A percentile compares a stretch with the other conserved stretches of the same genome.
phyloP scores from a whole-genome alignment of 495 filamentous ascomycete species.

The Penicillium arizonense region DNA sequence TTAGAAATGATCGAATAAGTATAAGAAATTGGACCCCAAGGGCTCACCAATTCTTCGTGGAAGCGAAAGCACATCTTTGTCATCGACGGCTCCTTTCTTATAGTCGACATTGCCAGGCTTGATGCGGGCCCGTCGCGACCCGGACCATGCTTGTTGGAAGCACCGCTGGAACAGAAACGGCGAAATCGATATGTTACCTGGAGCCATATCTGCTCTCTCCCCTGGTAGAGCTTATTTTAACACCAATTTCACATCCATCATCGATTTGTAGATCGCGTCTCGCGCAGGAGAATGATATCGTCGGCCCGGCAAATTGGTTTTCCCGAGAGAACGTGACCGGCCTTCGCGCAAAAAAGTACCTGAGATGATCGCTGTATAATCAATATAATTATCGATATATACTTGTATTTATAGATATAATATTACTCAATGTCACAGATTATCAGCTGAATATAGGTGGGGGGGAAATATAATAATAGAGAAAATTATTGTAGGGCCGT shows the following conservation, averaged over 20 bases:
- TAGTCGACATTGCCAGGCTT: slow-evolving; percentile 2
- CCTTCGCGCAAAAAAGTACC: no score
- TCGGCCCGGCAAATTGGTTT: slow-evolving; percentile 2
- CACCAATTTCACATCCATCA: neutral
- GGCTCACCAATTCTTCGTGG: slow-evolving; percentile 5
- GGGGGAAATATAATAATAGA: no score
- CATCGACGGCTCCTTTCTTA: neutral
- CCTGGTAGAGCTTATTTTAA: neutral
- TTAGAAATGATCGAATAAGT: neutral
- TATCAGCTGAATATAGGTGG: no score
- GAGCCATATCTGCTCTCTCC: slow-evolving; percentile 1
- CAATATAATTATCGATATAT: no score
- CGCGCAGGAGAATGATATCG: neutral
- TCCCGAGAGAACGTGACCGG: neutral
- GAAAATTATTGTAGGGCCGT: no score
- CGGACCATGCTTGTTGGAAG: slow-evolving; percentile 10
- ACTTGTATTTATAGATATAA: no score
- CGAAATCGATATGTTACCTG: slow-evolving; percentile 7
- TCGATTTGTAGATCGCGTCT: neutral
- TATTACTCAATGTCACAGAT: no score
- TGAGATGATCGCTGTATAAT: no score
- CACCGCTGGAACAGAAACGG: slow-evolving; percentile 7
- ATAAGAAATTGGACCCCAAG: no score
- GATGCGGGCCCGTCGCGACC: slow-evolving; percentile 7
- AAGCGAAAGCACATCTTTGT: slow-evolving; percentile 1